These are phyloP conservation scores for Gonium pectorale DNA, from an alignment of 139 green algal species.

Conservation along the genomic window DNA sequence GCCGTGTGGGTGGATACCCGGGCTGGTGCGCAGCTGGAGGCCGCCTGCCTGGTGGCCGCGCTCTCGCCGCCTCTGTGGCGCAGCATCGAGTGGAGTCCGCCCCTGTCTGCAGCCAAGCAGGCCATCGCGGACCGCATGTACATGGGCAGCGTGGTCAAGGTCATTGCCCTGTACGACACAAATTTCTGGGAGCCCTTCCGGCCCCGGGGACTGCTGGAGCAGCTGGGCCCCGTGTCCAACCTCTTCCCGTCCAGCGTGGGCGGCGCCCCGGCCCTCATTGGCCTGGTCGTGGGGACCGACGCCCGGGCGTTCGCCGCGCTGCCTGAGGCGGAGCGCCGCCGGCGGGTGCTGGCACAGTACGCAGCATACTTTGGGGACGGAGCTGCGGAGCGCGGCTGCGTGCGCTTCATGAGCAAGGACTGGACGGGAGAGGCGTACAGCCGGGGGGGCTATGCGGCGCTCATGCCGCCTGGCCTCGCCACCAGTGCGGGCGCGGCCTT, in stretches of 20 bases:
- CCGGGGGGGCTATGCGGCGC: conserved; percentile 10
- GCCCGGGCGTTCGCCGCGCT: neutral
- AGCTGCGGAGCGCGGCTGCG: neutral
- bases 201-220: neutral
- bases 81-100: neutral
- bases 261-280: conserved; percentile 5
- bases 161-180: neutral
- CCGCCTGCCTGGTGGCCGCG: neutral
- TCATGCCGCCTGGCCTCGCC: conserved; percentile 24
- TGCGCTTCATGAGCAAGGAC: conserved; percentile 9
- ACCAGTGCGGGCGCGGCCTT: neutral
- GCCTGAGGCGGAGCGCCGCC: neutral
- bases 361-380: neutral
- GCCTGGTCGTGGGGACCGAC: neutral
- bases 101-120: neutral
- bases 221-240: conserved; percentile 13
- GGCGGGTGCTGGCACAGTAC: neutral
- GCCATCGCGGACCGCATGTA: neutral
- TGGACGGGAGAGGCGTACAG: conserved; percentile 19
- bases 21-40: neutral
- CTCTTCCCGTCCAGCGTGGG: neutral
- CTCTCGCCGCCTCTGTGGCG: conserved; percentile 17
- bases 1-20: neutral
- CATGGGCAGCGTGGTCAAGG: conserved; percentile 26
- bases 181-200: neutral